These are phyloP conservation scores for Chrysochromulina tobinii DNA, from an alignment of 78 protist species.

Conservation along the genomic window DNA sequence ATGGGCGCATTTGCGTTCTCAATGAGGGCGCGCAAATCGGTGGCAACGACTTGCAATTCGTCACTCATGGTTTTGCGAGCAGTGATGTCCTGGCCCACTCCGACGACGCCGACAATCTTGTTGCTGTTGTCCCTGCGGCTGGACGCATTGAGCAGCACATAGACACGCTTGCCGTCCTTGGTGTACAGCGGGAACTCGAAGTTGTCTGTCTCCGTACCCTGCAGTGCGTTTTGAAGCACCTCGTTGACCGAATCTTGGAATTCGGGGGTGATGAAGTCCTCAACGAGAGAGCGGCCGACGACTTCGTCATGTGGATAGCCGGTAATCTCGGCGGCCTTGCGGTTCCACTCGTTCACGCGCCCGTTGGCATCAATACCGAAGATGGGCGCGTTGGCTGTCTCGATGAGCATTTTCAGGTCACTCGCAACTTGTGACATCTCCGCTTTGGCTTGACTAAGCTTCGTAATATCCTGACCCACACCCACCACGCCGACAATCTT, in stretches of 20 bases:
- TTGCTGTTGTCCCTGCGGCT: not conserved
- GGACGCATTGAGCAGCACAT: not conserved
- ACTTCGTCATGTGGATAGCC: not conserved
- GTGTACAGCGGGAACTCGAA: not conserved
- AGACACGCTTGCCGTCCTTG: not conserved
- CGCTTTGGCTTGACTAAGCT: too few species aligned
- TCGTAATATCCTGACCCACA: too few species aligned
- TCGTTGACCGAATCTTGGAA: too few species aligned
- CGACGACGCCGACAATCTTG: constrained; percentile 8
- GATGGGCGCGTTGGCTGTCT: constrained; percentile 29
- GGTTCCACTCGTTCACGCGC: constrained; percentile 11
- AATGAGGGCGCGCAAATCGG: too few species aligned
- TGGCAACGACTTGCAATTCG: too few species aligned
- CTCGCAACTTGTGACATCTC: too few species aligned
- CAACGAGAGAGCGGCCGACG: not conserved
- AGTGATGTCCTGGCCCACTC: constrained; percentile 30
- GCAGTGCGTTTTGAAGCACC: not conserved
- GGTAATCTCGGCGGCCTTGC: not conserved
- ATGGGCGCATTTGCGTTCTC: constrained; percentile 32
- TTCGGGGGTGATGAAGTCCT: not conserved
- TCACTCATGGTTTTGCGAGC: too few species aligned
- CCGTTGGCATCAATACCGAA: not conserved
- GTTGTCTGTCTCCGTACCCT: not conserved
- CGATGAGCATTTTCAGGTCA: too few species aligned
- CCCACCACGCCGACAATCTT: too few species aligned